Base-by-base conservation (phyloP, 2,329 filamentous ascomycete genomes). In the Xylariaceae sp. region DNA sequence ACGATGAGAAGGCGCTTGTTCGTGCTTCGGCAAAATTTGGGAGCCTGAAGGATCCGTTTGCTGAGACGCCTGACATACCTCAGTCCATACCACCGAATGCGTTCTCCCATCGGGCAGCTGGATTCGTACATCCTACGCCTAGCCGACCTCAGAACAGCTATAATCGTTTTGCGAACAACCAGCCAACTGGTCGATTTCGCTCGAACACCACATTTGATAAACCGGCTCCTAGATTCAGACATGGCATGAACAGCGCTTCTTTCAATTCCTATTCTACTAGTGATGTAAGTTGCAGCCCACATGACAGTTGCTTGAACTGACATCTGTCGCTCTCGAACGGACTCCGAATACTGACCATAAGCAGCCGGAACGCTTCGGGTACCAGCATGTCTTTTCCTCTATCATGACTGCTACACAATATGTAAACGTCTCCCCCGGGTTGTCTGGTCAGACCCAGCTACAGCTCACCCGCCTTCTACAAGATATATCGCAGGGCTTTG, bases 1-100 rank as follows among this genome's bases (percentile, higher is more conserved):
- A 65, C 19, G 62, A 65, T n/a, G 57, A 60, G 47, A 53, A 54
- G 22, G 62, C 62, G 6, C 56, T 65, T 10, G 57, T 63, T n/a
- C 56, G 56, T 37, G 62, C 62, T 18, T 60, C 58, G n/a, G 47
- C 49, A 2, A 47, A 51, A 6, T 61, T 60, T 36, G 54, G 53
- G 16, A 56, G 53, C 30, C 30, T 62, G 4, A 52, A 54, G 18
- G 59, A 61, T 34, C 59, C 59, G 1, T 61, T 61, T 29, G 47
- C 51, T 12, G 49, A 53, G 41, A 51, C 53, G 8, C 59, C 55
- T 2, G 54, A 47, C 13, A 46, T 61, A 2, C 58, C 60, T 8
- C 47, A 51, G n/a, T 61, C 58, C 0, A 54, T 62, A 16, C 55
- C 58, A n/a, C 54, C 62, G 1, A 50, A 32, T 12, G n/a, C 39